Evolutionary conservation across 176 grass and related monocot species (phyloP).

Genomic region (Phragmites australis): DNA sequence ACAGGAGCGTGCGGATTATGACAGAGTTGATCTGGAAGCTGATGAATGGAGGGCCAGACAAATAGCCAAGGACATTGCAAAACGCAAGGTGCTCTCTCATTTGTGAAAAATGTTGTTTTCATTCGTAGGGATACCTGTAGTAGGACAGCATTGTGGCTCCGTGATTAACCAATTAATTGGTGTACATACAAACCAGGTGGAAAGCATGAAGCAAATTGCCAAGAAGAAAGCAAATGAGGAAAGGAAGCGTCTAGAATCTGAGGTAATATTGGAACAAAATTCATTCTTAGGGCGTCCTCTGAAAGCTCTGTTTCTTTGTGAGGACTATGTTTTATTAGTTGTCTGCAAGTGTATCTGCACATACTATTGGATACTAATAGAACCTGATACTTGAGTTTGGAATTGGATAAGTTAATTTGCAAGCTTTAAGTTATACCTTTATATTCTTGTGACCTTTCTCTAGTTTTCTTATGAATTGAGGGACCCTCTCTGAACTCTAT

Average conservation of each 20-base stretch:
- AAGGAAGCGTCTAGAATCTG: slow-evolving; percentile 79
- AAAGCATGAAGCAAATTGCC: slow-evolving; percentile 91
- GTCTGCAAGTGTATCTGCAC: neutral
- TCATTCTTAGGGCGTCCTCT: neutral
- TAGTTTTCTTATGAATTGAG: neutral
- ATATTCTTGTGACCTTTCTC: neutral
- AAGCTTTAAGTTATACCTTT: neutral
- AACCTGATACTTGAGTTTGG: slow-evolving; percentile 10
- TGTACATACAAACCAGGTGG: slow-evolving; percentile 52
- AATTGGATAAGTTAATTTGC: neutral
- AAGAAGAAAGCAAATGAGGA: slow-evolving; percentile 90
- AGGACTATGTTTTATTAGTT: neutral
- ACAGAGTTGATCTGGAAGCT: slow-evolving; percentile 70
- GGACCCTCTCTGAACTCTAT: neutral
- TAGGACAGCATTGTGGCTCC: neutral
- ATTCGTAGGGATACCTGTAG: slow-evolving; percentile 6
- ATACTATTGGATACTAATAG: neutral
- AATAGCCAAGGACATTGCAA: slow-evolving; percentile 86
- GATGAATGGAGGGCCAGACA: slow-evolving; percentile 94
- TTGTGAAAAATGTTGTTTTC: slow-evolving; percentile 29
- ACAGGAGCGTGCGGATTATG: slow-evolving; percentile 68
- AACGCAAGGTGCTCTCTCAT: slow-evolving; percentile 59
- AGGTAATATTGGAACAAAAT: slow-evolving; percentile 47
- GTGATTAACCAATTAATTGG: slow-evolving; percentile 8
- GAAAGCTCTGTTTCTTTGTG: neutral